Evolutionary conservation across 768 basidiomycete genomes (phyloP), one percentile per base, ranked within the genome.

Genomic region (Rossbeevera mucosa): DNA sequence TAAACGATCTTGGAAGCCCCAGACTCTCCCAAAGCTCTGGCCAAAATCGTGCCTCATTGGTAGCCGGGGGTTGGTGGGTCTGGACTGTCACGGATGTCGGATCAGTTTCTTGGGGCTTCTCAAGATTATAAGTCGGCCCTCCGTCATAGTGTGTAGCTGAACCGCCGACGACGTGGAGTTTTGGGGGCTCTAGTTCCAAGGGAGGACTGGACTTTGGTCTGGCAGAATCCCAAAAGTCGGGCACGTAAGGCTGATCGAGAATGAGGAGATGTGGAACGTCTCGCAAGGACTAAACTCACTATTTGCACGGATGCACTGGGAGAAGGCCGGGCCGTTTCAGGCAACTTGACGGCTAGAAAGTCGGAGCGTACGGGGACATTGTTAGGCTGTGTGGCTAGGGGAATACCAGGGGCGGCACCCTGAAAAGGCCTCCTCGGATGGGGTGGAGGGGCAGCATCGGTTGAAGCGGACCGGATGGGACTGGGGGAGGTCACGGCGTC

Each of bases 181-280:
- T 81, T 40, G 80, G 80, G 20, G 51, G 62, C 38, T 50, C 63
- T 1, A 57, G 57, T 28, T 69, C 57, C 7, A 59, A 49, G 30
- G 64, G 65, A 53, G 53, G 56, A 30, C 38, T 66, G 38, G 41
- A 67, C 60, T 58, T 75, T 66, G 41, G 70, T 56, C 65, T 67
- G n/a, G 75, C 73, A 1, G 82, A 78, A 36, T 76, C 70, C 77
- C 79, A 84, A 58, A 81, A 76, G 71, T 86, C 83, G 29, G 77
- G 78, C 1, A 76, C 62, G 63, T 77, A 79, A 9, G 85, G 85
- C 84, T 87, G 59, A 46, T 41, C 22, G 25, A 12, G 47, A 52
- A 43, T 53, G 48, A 48, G 21, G 46, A 16, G 47, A 43, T 29
- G 46, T 51, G 45, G 48, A n/a, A n/a, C n/a, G n/a, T n/a, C n/a